Evolutionary conservation across 2,329 filamentous ascomycete genomes (phyloP), one percentile per base, ranked within the genome.

Genomic region (Mycosphaerelloides madeirae): DNA sequence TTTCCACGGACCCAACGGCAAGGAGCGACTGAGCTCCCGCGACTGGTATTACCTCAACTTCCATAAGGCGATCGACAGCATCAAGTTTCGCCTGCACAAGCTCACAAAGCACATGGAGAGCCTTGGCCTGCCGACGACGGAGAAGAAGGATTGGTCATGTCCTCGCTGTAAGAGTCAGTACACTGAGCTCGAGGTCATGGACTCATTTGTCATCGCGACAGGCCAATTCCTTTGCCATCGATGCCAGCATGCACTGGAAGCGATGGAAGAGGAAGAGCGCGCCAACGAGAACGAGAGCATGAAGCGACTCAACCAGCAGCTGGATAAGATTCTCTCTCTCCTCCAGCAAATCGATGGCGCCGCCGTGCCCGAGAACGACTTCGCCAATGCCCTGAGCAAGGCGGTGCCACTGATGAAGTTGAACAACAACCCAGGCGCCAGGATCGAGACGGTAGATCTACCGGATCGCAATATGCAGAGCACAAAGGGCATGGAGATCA

Each of bases 21-120:
- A 64, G 35, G 62, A 66, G 43, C 55, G 65, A n/a, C 39, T 63
- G 18, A 59, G 57, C 22, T 54, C 62, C 63, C 81, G 87, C 59
- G 95, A 91, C 51, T 98, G 95, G 76, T 98, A 95, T 72, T 98
- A 87, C 68, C 91, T 98, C 64, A 90, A 96, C 65, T 94, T 94
- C 61, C 87, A 93, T 48, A 85, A 87, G 46, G 88, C 91, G 29
- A 88, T 98, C 61, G 93, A 98, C 68, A 88, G 87, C 38, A 94
- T 95, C 69, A 98, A 98, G 67, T 98, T 86, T 78, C 84, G 87
- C 51, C 82, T 95, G 40, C 90, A 91, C 63, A 84, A 84, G 44
- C 81, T 97, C 56, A 89, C 90, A 55, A 90, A 91, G 64, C 82
- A 85, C 43, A 88, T 97, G 47, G 90, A 96, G 68, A 83, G 84